Percentiles rank a stretch among this genome's conserved stretches.
Evolutionary conservation across 306 rosid genomes (phyloP).

Genomic region (Adenanthera pavonina): DNA sequence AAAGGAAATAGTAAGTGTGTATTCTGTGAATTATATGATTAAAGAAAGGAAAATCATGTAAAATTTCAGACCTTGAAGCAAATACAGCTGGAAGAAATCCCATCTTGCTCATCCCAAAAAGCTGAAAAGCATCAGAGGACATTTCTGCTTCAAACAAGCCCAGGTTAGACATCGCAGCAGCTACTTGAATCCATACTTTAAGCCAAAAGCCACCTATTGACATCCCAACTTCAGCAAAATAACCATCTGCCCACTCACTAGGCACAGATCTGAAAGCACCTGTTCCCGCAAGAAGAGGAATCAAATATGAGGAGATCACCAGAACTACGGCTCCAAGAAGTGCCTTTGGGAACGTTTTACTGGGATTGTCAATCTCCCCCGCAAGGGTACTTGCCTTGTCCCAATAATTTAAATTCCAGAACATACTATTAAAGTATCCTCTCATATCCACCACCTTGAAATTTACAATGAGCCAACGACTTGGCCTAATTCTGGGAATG

Average conservation of each 20-base stretch:
- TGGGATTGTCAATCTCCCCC: constrained; percentile 87
- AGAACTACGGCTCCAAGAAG: constrained; percentile 78
- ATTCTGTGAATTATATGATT: constrained; percentile 1
- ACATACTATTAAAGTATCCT: constrained; percentile 80
- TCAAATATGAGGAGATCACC: constrained; percentile 79
- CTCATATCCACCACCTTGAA: constrained; percentile 68
- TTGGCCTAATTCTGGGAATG: constrained; percentile 63
- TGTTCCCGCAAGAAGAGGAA: constrained; percentile 90
- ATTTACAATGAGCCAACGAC: constrained; percentile 64
- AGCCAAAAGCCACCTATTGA: constrained; percentile 92
- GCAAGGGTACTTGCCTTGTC: constrained; percentile 94
- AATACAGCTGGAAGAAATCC: constrained; percentile 89
- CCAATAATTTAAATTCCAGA: constrained; percentile 96
- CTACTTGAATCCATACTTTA: constrained; percentile 87
- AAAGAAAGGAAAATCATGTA: constrained; percentile 12
- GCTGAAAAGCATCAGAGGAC: constrained; percentile 89
- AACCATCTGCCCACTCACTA: constrained; percentile 83
- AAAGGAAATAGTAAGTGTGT: background rate
- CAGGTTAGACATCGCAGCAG: constrained; percentile 89
- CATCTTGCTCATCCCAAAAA: constrained; percentile 94
- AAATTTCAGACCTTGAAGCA: constrained; percentile 67
- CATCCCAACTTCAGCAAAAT: constrained; percentile 83
- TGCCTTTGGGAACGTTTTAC: constrained; percentile 79
- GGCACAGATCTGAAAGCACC: constrained; percentile 68
- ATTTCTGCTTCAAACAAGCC: constrained; percentile 96